phyloP scores from a whole-genome alignment of 495 filamentous ascomycete species.

The Thozetella sp. region DNA sequence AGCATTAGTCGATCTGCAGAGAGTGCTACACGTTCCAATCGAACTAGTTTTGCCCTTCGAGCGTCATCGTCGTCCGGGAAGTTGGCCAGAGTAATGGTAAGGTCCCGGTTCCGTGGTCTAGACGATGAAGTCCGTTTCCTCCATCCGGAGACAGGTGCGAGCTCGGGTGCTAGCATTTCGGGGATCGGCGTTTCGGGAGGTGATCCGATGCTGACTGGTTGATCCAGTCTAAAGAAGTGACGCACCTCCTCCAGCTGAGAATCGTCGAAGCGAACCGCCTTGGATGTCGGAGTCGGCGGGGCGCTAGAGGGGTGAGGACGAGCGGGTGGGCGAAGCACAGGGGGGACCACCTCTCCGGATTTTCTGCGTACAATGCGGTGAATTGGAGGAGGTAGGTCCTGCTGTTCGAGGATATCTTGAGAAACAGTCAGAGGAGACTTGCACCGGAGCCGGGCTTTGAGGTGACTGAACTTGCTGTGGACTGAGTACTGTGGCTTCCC shows the following conservation, averaged over 20 bases:
- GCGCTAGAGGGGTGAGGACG: constrained; percentile 82
- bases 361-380: too few species aligned
- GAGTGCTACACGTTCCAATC: constrained; percentile 79
- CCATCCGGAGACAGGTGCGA: too few species aligned
- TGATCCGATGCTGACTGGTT: constrained; percentile 83
- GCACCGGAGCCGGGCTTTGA: too few species aligned
- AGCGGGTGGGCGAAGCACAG: constrained; percentile 74
- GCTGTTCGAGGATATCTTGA: too few species aligned
- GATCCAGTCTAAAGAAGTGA: constrained; percentile 85
- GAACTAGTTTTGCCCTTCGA: constrained; percentile 61
- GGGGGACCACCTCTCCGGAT: constrained; percentile 88
- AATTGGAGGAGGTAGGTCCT: too few species aligned
- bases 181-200: constrained; percentile 77
- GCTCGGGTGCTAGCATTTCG: too few species aligned
- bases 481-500: too few species aligned
- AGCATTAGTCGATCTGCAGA: constrained; percentile 79
- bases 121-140: too few species aligned
- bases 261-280: constrained; percentile 84
- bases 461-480: too few species aligned
- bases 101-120: too few species aligned
- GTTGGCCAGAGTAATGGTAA: constrained; percentile 76
- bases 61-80: constrained; percentile 68
- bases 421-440: too few species aligned
- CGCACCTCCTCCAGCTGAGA: constrained; percentile 85
- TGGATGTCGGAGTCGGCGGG: constrained; percentile 90